Evolutionary conservation across 179 eudicot species (phyloP), one percentile per base, ranked within the genome.

Genomic region (Spinacia oleracea): DNA sequence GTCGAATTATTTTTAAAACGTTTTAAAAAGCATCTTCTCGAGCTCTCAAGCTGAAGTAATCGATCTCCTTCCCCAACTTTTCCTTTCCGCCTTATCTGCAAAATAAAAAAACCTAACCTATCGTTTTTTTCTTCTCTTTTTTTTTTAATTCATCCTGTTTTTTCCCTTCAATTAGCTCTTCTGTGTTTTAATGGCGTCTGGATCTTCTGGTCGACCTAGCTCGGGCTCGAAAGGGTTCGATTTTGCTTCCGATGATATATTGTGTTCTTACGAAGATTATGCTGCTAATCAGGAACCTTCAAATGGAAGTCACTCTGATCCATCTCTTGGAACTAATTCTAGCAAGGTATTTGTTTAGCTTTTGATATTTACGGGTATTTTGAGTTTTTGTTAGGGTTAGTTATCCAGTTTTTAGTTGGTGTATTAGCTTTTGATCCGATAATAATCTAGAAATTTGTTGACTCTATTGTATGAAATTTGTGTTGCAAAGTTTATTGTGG

Each of bases 211-310:
- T 43, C 89, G 93, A 62, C 82, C 84, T 27, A 79, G 67, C 56
- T 74, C 90, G 20, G 90, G 85, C 72, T 87, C 97, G 12, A 92
- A 91, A 73, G 89, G 88, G 20, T 94, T 89, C 76, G 96, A 92
- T 88, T 92, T 92, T 83, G 92, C 88, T 55, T 74, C 97, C 16
- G 98, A 94, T 79, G 97, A 94, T 74, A 89, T 94, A 43, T 88
- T 94, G 10, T 94, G 98, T 81, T 92, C 98, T 10, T 91, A 92
- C 79, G 96, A 94, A 51, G 96, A 92, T 73, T 90, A 81, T 72
- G 80, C 77, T 38, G 81, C 76, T 40, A 84, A 84, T 79, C 90
- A 87, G 65, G 92, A 90, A 10, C 75, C 60, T 27, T 67, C 90
- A 51, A 91, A 89, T 81, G 91, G 87, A 6, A 67, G 9, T 79